Evolutionary conservation across 2,329 filamentous ascomycete species (phyloP).

Genomic region (Sarocladiaceae sp.): DNA sequence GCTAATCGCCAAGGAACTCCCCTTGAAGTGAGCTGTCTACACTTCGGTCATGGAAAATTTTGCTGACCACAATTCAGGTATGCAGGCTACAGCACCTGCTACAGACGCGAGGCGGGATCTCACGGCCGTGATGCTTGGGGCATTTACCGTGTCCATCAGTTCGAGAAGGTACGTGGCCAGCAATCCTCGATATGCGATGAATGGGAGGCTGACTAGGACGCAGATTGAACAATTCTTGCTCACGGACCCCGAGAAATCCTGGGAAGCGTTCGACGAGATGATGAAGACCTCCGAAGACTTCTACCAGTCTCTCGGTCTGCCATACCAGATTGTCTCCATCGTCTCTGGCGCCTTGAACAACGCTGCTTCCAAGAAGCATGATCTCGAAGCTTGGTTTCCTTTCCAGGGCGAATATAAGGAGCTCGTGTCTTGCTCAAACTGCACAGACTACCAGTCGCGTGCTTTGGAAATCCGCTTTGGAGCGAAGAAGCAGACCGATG

Average conservation of each 20-base stretch:
- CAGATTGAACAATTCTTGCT: constrained; percentile 70
- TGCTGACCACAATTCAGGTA: constrained; percentile 53
- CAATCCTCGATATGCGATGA: neutral
- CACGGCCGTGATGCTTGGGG: constrained; percentile 90
- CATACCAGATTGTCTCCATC: constrained; percentile 88
- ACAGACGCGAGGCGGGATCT: constrained; percentile 88
- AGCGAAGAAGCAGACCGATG: constrained; percentile 75
- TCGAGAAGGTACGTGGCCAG: constrained; percentile 66
- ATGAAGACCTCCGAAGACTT: constrained; percentile 87
- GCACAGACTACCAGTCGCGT: constrained; percentile 93
- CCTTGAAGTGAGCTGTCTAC: constrained; percentile 61
- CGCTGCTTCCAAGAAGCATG: constrained; percentile 75
- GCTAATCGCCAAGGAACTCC: constrained; percentile 76
- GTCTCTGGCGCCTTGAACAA: constrained; percentile 93
- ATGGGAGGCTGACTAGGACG: constrained; percentile 3
- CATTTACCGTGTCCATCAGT: constrained; percentile 96
- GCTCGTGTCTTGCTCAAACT: constrained; percentile 95
- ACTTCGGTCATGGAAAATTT: neutral
- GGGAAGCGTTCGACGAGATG: constrained; percentile 93
- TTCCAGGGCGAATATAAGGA: constrained; percentile 98
- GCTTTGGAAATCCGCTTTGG: constrained; percentile 91
- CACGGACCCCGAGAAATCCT: constrained; percentile 82
- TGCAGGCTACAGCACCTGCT: constrained; percentile 90
- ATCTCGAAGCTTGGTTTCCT: constrained; percentile 94
- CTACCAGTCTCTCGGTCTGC: constrained; percentile 81